Percentiles rank a stretch among this genome's conserved stretches.
phyloP scores from a whole-genome alignment of 768 basidiomycete genomes.

The Kwoniella sp. region DNA sequence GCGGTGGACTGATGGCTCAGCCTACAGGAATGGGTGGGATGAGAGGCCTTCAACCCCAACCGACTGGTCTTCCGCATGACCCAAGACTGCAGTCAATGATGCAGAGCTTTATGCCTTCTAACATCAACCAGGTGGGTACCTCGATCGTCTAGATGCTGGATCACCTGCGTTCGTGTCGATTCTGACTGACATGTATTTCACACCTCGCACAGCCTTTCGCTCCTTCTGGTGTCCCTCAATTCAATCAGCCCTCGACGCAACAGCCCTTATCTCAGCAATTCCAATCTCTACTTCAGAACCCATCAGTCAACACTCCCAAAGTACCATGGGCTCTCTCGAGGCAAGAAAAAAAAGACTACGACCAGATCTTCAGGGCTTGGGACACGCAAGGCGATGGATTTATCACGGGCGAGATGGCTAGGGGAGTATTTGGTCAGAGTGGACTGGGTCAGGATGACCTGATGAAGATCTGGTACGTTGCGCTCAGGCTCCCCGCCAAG shows the following conservation, averaged over 20 bases:
- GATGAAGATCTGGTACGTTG: constrained; percentile 83
- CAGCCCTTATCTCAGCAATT: constrained; percentile 78
- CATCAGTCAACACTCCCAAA: constrained; percentile 66
- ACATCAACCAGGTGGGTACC: constrained; percentile 52
- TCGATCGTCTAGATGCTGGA: too few relatives aligned
- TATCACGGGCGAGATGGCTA: constrained; percentile 77
- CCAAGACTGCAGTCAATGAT: constrained; percentile 85
- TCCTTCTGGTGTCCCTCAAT: constrained; percentile 62
- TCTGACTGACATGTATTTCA: constrained; percentile 12
- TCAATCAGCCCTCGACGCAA: constrained; percentile 59
- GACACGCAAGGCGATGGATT: constrained; percentile 75
- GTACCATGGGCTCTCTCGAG: constrained; percentile 85
- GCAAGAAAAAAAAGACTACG: constrained; percentile 93
- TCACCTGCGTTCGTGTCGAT: too few relatives aligned
- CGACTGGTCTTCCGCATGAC: constrained; percentile 58
- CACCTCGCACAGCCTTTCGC: constrained; percentile 45
- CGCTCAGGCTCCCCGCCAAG: too few relatives aligned
- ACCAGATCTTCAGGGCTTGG: constrained; percentile 97
- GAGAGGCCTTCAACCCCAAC: constrained; percentile 40
- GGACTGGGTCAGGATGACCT: constrained; percentile 85
- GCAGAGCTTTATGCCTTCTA: constrained; percentile 81
- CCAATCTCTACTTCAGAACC: constrained; percentile 79
- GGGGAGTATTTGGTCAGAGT: constrained; percentile 92
- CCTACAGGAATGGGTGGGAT: constrained; percentile 28
- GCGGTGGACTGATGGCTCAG: constrained; percentile 18